A percentile compares a stretch with the other conserved stretches of the same genome.
phyloP scores from a whole-genome alignment of 163 green algal species.

The Scenedesmus sp. region DNA sequence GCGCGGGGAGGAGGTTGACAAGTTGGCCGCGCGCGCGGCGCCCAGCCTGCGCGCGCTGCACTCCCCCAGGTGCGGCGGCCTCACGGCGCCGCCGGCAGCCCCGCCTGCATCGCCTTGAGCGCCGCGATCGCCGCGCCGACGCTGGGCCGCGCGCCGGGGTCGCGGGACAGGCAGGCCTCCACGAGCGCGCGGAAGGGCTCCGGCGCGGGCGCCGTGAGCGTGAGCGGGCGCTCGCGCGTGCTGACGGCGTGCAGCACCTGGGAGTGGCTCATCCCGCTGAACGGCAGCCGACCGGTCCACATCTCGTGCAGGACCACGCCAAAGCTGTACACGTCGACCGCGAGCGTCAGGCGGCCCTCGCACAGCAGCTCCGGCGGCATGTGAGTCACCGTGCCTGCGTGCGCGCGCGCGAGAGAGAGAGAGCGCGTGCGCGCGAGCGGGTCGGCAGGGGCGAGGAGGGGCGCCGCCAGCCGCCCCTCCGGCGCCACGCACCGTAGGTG shows the following conservation, averaged over 20 bases:
- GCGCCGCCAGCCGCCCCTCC: slow-evolving; percentile 57
- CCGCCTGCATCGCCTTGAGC: neutral
- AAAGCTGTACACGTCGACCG: slow-evolving; percentile 62
- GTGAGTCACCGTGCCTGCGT: slow-evolving; percentile 66
- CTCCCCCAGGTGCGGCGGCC: no score
- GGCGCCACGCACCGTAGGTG: slow-evolving; percentile 69
- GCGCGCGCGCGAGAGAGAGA: no score
- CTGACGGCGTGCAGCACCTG: slow-evolving; percentile 43
- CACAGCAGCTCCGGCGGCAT: slow-evolving; percentile 45
- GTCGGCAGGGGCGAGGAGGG: slow-evolving; percentile 40
- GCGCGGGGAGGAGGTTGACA: no score
- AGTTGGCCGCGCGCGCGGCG: no score
- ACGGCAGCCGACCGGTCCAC: slow-evolving; percentile 47
- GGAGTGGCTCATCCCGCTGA: slow-evolving; percentile 49
- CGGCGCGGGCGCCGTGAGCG: neutral
- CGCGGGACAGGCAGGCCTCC: slow-evolving; percentile 3
- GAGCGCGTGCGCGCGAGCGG: slow-evolving; percentile 45
- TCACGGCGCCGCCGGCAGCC: no score
- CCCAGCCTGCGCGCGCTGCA: no score
- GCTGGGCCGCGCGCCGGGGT: slow-evolving; percentile 13
- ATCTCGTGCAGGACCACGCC: slow-evolving; percentile 59
- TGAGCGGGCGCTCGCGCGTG: slow-evolving; percentile 10
- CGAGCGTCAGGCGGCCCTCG: slow-evolving; percentile 58
- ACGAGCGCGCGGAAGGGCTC: no score
- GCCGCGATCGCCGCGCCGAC: neutral